A percentile compares a stretch with the other conserved stretches of the same genome.
phyloP scores from a whole-genome alignment of 495 filamentous ascomycete species.

The Xylaria flabelliformis region DNA sequence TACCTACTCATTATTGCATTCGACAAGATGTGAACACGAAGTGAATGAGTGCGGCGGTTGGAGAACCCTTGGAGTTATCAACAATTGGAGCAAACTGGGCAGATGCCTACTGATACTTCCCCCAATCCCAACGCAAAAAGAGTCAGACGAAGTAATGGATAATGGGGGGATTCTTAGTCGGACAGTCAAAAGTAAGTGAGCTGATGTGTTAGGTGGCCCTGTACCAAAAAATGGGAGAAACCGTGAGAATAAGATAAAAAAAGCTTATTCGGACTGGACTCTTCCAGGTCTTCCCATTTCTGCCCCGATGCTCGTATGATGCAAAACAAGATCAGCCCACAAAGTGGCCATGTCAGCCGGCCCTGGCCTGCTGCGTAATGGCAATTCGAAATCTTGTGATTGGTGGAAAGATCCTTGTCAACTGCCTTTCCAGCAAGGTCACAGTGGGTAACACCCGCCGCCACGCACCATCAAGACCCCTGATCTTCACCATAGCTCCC shows the following conservation, averaged over 20 bases:
- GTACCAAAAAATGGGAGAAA: background rate
- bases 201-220: background rate
- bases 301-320: constrained; percentile 23
- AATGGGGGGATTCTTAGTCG: background rate
- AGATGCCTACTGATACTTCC: background rate
- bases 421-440: constrained; percentile 12
- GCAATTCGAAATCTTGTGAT: background rate
- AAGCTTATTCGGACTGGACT: background rate
- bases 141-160: too few relatives aligned
- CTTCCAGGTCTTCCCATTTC: constrained; percentile 24
- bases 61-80: background rate
- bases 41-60: background rate
- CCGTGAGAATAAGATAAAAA: background rate
- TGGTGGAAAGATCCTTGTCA: constrained; percentile 1
- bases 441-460: background rate
- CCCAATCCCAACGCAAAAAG: background rate
- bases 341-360: constrained; percentile 25
- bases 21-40: background rate
- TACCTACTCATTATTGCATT: background rate
- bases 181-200: background rate
- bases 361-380: constrained; percentile 27
- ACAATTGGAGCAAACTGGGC: background rate
- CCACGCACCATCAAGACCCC: background rate
- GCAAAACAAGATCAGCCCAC: constrained; percentile 22
- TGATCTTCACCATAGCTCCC: constrained; percentile 6